These are phyloP conservation scores for Carex kokanica DNA, from an alignment of 176 grass and related monocot species.

Conservation along the genomic window DNA sequence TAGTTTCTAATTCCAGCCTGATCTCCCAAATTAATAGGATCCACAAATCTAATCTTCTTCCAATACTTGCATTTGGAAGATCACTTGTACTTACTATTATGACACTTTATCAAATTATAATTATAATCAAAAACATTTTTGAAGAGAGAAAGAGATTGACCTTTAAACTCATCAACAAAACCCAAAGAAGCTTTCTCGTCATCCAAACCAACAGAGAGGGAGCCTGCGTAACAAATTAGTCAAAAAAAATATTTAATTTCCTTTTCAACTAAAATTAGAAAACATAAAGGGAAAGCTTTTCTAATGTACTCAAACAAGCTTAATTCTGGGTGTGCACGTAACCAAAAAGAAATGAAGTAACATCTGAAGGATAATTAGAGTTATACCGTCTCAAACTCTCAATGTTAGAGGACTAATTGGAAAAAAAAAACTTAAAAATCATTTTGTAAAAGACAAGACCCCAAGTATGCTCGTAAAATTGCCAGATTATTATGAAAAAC, in stretches of 20 bases:
- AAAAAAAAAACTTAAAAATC: neutral
- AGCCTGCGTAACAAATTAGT: constrained; percentile 41
- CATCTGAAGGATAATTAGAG: neutral
- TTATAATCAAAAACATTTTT: neutral
- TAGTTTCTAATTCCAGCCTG: neutral
- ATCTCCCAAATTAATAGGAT: neutral
- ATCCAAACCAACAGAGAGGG: constrained; percentile 63
- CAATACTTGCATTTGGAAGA: constrained; percentile 5
- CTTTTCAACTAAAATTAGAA: neutral
- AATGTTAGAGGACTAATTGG: neutral
- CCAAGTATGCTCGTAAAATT: neutral
- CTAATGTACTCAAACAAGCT: neutral
- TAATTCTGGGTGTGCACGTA: neutral
- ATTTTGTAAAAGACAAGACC: neutral
- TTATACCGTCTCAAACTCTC: neutral
- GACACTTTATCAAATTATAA: neutral
- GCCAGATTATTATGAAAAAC: neutral
- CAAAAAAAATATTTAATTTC: neutral
- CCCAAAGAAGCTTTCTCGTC: constrained; percentile 65
- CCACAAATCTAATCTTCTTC: neutral
- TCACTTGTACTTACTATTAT: neutral
- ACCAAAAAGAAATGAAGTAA: neutral
- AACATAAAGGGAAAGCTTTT: neutral
- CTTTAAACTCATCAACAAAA: constrained; percentile 85
- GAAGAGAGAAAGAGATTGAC: constrained; percentile 20